Base-by-base conservation (phyloP, 1,139 yeast genomes). In the Taphrina pruni region DNA sequence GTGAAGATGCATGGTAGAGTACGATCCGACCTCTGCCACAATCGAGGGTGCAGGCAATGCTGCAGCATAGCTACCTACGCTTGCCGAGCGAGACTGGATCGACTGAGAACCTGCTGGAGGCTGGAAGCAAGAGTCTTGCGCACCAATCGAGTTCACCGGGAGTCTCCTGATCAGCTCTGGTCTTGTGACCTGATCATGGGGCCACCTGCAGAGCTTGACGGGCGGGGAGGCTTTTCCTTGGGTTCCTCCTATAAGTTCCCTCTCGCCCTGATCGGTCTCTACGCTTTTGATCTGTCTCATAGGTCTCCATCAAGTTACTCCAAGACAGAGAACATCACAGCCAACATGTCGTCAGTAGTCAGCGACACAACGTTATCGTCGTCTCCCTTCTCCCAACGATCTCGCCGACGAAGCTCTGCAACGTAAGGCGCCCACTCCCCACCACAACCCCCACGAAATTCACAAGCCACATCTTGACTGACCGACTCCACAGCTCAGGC, bases 351-450 rank as follows among this genome's bases (percentile, higher is more conserved):
- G 17, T 64, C 67, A 39, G 60, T 64, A 12, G 61, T 55, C 56
- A 54, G 61, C 46, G 67, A 64, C 39, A 35, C 67, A 21, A 55
- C 45, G 17, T n/a, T 64, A 12, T 64, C 67, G 14, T 54, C 67
- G n/a, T 64, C 67, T 21, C 67, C 67, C 35, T 32, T 54, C 45
- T 64, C 67, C 12, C 55, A 55, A 17, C 60, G 67, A 21, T 64
- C 67, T 21, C 67, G 67, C 11, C 46, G 67, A 35, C 60, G 67
- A 9, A 54, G 61, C 21, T 64, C 67, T 17, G 66, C 66, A 54
- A 61, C 55, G 51, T 56, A 55, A 17, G 67, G 8, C 62, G 2
- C 2, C 32, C 32, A 2, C 32, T 26, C 4, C 32, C 32, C 4
- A 26, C 32, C 32, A 26, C 32, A 11, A 8, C 60, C 36, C 60